These are phyloP conservation scores for Pichia sp. DNA, from an alignment of 1,139 yeast species.

Conservation along the genomic window DNA sequence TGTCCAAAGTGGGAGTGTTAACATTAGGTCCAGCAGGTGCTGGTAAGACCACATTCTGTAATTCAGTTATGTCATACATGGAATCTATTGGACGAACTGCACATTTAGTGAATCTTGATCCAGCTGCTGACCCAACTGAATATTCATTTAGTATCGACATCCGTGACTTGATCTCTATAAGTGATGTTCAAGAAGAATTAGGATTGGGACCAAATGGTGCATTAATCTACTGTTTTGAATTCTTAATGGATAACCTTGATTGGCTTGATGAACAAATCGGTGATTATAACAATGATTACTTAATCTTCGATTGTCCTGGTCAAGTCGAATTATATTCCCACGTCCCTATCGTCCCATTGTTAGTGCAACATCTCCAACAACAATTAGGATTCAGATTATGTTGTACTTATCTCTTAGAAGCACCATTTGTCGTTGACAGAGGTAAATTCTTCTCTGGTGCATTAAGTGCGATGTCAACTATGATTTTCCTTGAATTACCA, in stretches of 20 bases:
- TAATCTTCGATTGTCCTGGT: conserved; percentile 97
- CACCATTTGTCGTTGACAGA: conserved; percentile 88
- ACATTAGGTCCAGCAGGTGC: conserved; percentile 98
- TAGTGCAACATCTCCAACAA: conserved; percentile 78
- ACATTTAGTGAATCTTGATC: conserved; percentile 92
- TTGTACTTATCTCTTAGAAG: conserved; percentile 90
- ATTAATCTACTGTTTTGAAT: conserved; percentile 89
- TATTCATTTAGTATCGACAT: conserved; percentile 93
- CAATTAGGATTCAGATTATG: conserved; percentile 83
- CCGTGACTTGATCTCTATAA: conserved; percentile 83
- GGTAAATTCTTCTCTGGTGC: conserved; percentile 96
- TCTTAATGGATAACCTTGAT: conserved; percentile 79
- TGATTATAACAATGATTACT: conserved; percentile 87
- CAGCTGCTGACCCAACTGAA: conserved; percentile 94
- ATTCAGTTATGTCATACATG: conserved; percentile 82
- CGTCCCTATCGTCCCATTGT: conserved; percentile 86
- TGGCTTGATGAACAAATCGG: conserved; percentile 98
- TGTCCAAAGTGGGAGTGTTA: conserved; percentile 96
- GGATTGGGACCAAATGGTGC: conserved; percentile 97
- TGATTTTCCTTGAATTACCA: conserved; percentile 92
- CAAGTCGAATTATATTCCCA: conserved; percentile 96
- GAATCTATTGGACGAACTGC: conserved; percentile 90
- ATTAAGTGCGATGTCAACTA: conserved; percentile 96
- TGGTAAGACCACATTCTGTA: conserved; percentile 92
- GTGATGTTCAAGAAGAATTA: conserved; percentile 97